A percentile compares a stretch with the other conserved stretches of the same genome.
Evolutionary conservation across 1,284 basidiomycete species (phyloP).

Genomic region (Hemileia vastatrix): DNA sequence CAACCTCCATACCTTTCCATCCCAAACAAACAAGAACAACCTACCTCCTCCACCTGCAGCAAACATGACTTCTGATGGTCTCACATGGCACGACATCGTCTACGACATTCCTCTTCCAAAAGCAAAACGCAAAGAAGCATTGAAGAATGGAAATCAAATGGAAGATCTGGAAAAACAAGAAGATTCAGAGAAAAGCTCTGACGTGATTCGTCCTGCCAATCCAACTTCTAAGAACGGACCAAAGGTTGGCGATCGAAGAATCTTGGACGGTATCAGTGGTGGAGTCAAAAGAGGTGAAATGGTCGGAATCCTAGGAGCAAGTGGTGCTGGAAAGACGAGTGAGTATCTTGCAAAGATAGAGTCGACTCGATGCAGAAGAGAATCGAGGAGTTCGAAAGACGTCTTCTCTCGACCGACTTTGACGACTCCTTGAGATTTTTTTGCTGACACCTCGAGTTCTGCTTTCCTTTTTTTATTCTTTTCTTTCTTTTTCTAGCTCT

Average conservation of each 20-base stretch:
- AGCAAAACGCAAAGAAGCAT: slow-evolving; percentile 12
- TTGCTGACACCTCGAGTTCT: no score
- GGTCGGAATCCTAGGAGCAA: neutral
- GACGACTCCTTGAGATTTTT: no score
- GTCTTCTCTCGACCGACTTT: no score
- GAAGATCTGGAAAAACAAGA: neutral
- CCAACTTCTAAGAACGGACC: neutral
- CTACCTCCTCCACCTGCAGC: no score
- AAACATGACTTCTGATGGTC: neutral
- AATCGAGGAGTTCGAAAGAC: no score
- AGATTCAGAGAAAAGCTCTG: neutral
- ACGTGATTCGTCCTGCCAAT: neutral
- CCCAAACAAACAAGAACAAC: no score
- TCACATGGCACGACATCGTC: neutral
- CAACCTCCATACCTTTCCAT: no score
- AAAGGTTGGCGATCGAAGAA: slow-evolving; percentile 19
- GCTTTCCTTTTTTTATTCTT: no score
- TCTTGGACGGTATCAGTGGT: slow-evolving; percentile 24
- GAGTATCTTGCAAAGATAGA: neutral
- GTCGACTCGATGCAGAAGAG: no score
- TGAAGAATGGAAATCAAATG: slow-evolving; percentile 1
- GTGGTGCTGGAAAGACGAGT: slow-evolving; percentile 25
- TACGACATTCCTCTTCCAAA: neutral
- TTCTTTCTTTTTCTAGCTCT: neutral
- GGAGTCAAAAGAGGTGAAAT: slow-evolving; percentile 19